Percentiles rank a stretch among this genome's conserved stretches.
Conservation (phyloP, 208 protist genomes). For the Trypanosoma platydactyli region DNA sequence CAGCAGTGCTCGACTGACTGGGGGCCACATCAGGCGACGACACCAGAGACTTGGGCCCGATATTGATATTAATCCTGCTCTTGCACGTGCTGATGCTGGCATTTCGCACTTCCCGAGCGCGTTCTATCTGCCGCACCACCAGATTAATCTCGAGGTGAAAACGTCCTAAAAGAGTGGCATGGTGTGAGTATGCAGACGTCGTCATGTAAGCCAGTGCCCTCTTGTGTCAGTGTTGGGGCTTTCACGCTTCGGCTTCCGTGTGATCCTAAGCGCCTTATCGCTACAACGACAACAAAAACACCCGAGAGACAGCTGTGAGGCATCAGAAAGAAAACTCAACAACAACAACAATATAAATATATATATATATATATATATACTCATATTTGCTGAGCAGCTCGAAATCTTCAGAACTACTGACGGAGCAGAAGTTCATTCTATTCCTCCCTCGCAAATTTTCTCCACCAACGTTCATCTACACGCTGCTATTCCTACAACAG, state of each 20-base stretch:
- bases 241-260: not conserved
- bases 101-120: constrained; percentile 26
- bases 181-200: not conserved
- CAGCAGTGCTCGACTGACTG: not conserved
- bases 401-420: too few relatives aligned
- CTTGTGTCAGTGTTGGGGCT: not conserved
- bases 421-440: too few relatives aligned
- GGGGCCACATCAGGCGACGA: not conserved
- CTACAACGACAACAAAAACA: not conserved
- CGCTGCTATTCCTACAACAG: too few relatives aligned
- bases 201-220: constrained; percentile 7
- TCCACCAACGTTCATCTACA: too few relatives aligned
- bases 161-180: constrained; percentile 20
- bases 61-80: not conserved
- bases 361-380: constrained; percentile 11
- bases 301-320: not conserved
- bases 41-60: not conserved
- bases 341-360: constrained; percentile 3
- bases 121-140: constrained; percentile 33
- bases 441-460: too few relatives aligned
- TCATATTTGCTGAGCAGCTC: not conserved
- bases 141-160: constrained; percentile 34
- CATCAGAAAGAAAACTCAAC: not conserved
- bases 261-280: not conserved
- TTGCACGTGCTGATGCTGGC: constrained; percentile 1